Evolutionary conservation across 2,329 filamentous ascomycete genomes (phyloP).

Genomic region (Dactylellina sp.): DNA sequence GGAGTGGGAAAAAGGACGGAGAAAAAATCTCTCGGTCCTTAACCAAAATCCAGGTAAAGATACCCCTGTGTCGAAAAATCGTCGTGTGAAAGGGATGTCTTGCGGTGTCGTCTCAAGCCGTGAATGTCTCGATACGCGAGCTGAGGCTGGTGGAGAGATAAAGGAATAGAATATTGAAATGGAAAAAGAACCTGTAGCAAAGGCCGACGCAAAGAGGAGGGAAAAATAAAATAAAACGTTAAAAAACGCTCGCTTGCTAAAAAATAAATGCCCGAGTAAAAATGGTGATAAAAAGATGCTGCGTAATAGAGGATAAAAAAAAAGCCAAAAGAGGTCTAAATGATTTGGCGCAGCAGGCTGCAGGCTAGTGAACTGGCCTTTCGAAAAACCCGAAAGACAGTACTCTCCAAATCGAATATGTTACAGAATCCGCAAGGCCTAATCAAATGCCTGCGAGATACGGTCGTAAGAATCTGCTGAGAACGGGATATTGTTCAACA

Average conservation of each 20-base stretch:
- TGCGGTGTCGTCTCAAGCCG: conserved; percentile 42
- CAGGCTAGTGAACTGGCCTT: conserved; percentile 49
- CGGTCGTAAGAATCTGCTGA: conserved; percentile 50
- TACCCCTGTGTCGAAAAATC: conserved; percentile 10
- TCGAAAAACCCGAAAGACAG: conserved; percentile 48
- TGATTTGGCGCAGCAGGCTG: conserved; percentile 32
- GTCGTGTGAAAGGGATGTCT: conserved; percentile 34
- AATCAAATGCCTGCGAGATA: conserved; percentile 38
- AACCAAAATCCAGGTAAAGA: conserved; percentile 5
- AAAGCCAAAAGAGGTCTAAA: conserved; percentile 51
- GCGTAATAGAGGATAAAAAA: conserved; percentile 54
- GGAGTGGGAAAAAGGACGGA: neutral
- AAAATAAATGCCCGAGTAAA: conserved; percentile 38
- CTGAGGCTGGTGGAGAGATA: conserved; percentile 30
- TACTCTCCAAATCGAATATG: conserved; percentile 42
- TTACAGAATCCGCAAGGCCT: conserved; percentile 56
- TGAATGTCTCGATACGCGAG: conserved; percentile 46
- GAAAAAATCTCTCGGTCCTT: neutral
- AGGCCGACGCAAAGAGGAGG: conserved; percentile 58
- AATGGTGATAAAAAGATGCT: conserved; percentile 58
- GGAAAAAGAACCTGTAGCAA: conserved; percentile 57
- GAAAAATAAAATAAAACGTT: conserved; percentile 57
- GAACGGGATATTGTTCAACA: conserved; percentile 45
- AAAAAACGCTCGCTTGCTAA: conserved; percentile 51
- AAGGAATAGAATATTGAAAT: conserved; percentile 45